These are phyloP conservation scores for Vachellia collinsii DNA, from an alignment of 306 rosid species.

Conservation along the genomic window DNA sequence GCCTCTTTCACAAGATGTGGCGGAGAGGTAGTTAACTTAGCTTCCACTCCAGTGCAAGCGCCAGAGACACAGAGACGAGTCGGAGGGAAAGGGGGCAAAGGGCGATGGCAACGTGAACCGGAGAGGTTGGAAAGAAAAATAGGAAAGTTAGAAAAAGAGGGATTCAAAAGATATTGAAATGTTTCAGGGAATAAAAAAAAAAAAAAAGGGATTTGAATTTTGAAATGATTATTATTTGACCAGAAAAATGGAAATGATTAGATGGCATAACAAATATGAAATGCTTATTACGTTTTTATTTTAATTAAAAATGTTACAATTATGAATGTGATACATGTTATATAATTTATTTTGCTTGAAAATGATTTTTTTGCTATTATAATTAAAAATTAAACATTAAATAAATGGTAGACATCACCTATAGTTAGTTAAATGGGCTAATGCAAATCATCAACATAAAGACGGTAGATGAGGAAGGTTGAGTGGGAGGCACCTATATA, in stretches of 20 bases:
- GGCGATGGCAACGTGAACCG: neutral
- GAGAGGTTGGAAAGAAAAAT: neutral
- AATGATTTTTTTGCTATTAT: too few species aligned
- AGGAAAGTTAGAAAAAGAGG: neutral
- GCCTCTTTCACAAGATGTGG: neutral
- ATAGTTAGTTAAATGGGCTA: too few species aligned
- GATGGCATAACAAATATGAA: neutral
- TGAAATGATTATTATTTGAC: neutral
- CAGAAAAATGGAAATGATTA: neutral
- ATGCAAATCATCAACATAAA: too few species aligned
- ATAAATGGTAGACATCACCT: too few species aligned
- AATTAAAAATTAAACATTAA: too few species aligned
- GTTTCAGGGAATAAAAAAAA: neutral
- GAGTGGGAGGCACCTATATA: too few species aligned
- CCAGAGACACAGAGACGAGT: neutral
- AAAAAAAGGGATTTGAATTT: neutral
- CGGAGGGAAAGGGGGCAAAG: neutral
- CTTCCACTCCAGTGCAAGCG: slow-evolving; percentile 8
- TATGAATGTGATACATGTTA: too few species aligned
- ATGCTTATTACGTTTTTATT: neutral
- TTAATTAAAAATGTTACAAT: too few species aligned
- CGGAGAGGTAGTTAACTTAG: neutral
- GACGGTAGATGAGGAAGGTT: too few species aligned
- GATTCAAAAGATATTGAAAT: neutral
- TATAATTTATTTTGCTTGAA: too few species aligned